Evolutionary conservation across 257 asterid genomes (phyloP).

Genomic region (Solanum arcanum): DNA sequence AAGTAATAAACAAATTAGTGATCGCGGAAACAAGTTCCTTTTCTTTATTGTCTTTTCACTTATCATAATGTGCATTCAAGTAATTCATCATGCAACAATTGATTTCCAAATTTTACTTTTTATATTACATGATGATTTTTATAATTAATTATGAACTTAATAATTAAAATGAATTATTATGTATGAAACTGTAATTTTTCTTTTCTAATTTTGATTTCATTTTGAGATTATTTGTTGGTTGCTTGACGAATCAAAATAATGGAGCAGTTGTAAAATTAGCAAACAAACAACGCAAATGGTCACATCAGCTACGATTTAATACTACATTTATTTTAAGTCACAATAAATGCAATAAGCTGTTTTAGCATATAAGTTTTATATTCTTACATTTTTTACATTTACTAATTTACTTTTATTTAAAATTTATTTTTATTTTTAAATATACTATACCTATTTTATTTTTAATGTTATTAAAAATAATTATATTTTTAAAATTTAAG

Average conservation of each 20-base stretch:
- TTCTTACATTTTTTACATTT: not conserved
- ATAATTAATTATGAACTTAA: not conserved
- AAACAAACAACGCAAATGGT: not conserved
- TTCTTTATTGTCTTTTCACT: not conserved
- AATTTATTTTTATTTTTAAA: too few relatives aligned
- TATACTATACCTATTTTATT: too few relatives aligned
- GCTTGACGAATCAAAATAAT: not conserved
- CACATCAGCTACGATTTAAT: not conserved
- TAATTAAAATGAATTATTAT: too few relatives aligned
- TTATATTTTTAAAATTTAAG: not conserved
- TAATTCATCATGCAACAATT: not conserved
- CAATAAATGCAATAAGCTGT: not conserved
- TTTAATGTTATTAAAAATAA: not conserved
- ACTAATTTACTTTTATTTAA: too few relatives aligned
- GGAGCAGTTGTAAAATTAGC: not conserved
- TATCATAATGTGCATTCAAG: not conserved
- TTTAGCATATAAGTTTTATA: not conserved
- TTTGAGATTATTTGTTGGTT: not conserved
- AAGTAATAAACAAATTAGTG: too few relatives aligned
- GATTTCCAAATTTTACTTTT: not conserved
- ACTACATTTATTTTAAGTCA: not conserved
- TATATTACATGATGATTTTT: not conserved
- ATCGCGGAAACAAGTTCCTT: not conserved
- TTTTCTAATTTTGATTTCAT: too few relatives aligned
- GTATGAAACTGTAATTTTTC: too few relatives aligned